Base-by-base conservation (phyloP, 176 grass and related monocot genomes). In the Otatea glauca region DNA sequence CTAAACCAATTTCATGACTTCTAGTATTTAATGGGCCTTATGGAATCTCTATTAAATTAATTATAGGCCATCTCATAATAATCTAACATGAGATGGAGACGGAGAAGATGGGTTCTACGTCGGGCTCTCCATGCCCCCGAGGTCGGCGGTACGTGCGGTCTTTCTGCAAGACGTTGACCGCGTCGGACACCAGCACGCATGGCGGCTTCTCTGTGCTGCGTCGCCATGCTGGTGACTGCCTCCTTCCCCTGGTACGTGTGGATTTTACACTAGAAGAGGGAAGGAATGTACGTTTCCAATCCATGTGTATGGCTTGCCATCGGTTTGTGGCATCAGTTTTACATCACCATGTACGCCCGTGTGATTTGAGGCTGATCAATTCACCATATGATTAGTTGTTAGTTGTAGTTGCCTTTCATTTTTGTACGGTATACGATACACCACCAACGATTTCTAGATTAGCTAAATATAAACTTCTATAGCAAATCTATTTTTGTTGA, bases 201-300 rank as follows among this genome's bases (percentile, higher is more conserved):
- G 94, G 94, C 45, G 94, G 94, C 62, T 97, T 97, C 87, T 97
- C 92, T 2, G 92, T 97, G 71, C 92, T 97, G 29, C 90, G 89
- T 58, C 89, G 92, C 18, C 94, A 97, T 16, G 87, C 92, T 0
- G 94, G 94, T 23, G 94, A 97, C 75, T 97, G 94, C 83, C 91
- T 97, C 35, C 87, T 92, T 81, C 85, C 94, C 14, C 87, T 97
- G 85, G 92, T 97, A 34, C 37, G 51, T 72, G 2, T 65, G 16
- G 50, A 29, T 74, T 88, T 25, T 75, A 44, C 74, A 21, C 70
- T 65, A 15, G 64, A 59, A 23, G 12, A 23, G 27, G n/a, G n/a
- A n/a, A 50, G 20, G 25, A 10, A 9, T 23, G 2, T 56, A 50
- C 4, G 47, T 58, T 17, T 8, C n/a, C 50, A 3, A 15, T 47